These are phyloP conservation scores for Cajanus cajan DNA, from an alignment of 306 rosid genomes.

Conservation along the genomic window DNA sequence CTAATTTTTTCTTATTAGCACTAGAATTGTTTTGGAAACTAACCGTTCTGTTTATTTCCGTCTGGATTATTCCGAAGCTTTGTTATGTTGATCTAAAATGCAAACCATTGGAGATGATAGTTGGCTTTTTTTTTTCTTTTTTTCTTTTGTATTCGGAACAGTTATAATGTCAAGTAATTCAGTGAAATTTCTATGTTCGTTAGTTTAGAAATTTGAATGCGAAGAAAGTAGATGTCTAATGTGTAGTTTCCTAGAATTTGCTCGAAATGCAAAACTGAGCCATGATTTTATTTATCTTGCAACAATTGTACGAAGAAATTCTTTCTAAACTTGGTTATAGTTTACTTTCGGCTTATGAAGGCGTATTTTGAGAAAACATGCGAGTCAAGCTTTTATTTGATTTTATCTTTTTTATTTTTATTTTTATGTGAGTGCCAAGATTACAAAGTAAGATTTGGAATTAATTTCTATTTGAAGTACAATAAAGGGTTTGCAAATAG, in stretches of 20 bases:
- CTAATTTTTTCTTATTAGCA: slow-evolving; percentile 12
- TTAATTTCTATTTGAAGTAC: no score
- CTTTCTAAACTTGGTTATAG: background rate
- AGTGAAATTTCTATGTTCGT: background rate
- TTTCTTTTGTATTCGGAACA: background rate
- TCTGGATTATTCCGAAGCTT: background rate
- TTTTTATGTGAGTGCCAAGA: no score
- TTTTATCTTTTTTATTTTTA: no score
- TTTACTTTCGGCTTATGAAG: background rate
- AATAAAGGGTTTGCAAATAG: no score
- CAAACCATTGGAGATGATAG: background rate
- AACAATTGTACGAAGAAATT: background rate
- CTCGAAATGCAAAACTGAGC: background rate
- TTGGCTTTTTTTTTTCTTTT: background rate
- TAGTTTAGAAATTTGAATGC: background rate
- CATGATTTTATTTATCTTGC: background rate
- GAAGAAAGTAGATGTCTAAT: background rate
- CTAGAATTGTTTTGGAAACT: slow-evolving; percentile 14
- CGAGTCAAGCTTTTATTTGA: background rate
- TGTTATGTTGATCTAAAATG: slow-evolving; percentile 17
- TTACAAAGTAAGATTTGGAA: no score
- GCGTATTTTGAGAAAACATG: background rate
- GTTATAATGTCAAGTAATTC: background rate
- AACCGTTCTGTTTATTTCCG: background rate
- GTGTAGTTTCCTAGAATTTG: background rate